phyloP scores from a whole-genome alignment of 2,329 filamentous ascomycete genomes.

The Xylariaceae sp. region DNA sequence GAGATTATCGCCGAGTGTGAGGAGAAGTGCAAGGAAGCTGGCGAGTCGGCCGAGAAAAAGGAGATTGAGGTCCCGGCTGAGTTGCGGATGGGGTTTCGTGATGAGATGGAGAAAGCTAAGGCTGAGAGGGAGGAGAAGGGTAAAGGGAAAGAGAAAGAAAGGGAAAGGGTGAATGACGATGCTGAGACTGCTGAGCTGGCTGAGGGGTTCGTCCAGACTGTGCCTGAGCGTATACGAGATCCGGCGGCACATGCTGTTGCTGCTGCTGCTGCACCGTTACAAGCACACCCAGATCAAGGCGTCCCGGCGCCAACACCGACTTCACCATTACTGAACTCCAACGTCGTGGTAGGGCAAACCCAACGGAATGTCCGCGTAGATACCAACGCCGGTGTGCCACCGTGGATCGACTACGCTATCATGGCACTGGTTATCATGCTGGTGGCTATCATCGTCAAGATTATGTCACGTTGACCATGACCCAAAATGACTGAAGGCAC shows the following conservation, averaged over 20 bases:
- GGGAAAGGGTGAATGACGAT: conserved; percentile 28
- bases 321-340: conserved; percentile 24
- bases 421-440: conserved; percentile 67
- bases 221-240: conserved; percentile 24
- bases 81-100: conserved; percentile 65
- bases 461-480: conserved; percentile 44
- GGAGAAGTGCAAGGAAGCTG: conserved; percentile 35
- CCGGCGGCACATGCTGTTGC: conserved; percentile 16
- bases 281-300: conserved; percentile 23
- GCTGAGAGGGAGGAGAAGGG: conserved; percentile 16
- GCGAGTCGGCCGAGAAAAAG: conserved; percentile 17
- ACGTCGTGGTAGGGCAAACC: conserved; percentile 23
- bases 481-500: too few relatives aligned
- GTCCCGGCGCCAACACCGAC: conserved; percentile 28
- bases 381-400: conserved; percentile 52
- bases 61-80: conserved; percentile 52
- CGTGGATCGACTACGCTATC: conserved; percentile 81
- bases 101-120: conserved; percentile 56
- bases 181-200: conserved; percentile 47
- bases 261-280: conserved; percentile 11
- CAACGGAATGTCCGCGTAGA: conserved; percentile 20
- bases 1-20: conserved; percentile 72
- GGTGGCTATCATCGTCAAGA: conserved; percentile 63
- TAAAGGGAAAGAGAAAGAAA: conserved; percentile 22
- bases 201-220: conserved; percentile 56